phyloP scores from a whole-genome alignment of 2,329 filamentous ascomycete genomes.

The Verticillium nubilum region DNA sequence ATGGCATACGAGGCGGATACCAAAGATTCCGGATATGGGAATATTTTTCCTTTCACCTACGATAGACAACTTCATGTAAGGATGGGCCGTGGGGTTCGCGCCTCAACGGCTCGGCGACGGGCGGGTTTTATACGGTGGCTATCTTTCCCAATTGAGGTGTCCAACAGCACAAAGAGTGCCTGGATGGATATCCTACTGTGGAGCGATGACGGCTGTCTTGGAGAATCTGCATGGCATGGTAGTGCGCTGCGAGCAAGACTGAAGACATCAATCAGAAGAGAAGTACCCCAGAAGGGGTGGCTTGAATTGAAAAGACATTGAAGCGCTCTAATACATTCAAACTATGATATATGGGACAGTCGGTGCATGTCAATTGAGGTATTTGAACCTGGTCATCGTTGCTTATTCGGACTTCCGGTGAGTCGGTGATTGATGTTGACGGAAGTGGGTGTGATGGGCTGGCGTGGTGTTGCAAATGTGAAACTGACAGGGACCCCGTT shows the following conservation, averaged over 20 bases:
- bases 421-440: not conserved
- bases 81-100: constrained; percentile 10
- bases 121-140: constrained; percentile 2
- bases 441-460: not conserved
- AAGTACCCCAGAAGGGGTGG: not conserved
- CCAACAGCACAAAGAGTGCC: not conserved
- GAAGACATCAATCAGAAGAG: not conserved
- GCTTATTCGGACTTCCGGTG: not conserved
- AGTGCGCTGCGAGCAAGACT: not conserved
- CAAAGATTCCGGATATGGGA: not conserved
- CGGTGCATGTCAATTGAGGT: not conserved
- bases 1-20: constrained; percentile 4
- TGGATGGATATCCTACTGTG: not conserved
- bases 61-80: constrained; percentile 10
- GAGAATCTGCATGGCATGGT: not conserved
- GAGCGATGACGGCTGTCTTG: not conserved
- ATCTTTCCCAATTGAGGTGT: not conserved
- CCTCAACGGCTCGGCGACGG: constrained; percentile 5
- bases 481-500: not conserved
- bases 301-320: not conserved
- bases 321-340: no score
- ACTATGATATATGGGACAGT: not conserved
- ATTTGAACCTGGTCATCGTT: not conserved
- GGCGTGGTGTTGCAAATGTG: not conserved
- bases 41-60: not conserved